Base-by-base conservation (phyloP, 768 basidiomycete genomes). In the Mycena crocata region DNA sequence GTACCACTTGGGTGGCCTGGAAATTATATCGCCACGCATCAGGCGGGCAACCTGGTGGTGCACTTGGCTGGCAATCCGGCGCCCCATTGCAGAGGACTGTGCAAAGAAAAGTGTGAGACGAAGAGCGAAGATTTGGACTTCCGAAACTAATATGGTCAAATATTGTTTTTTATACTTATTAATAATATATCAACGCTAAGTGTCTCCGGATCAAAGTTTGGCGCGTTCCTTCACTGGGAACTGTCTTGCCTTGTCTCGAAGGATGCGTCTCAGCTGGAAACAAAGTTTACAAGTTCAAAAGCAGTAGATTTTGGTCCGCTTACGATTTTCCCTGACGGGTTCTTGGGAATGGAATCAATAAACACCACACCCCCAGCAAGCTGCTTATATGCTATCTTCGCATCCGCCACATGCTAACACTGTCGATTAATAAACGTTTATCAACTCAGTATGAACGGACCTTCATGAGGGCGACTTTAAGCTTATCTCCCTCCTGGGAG, bases 1-100 rank as follows among this genome's bases (percentile, higher is more conserved):
- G 74, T 87, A 94, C 95, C 95, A 97, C 50, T 84, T 84, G 60
- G 96, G 95, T 74, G 90, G 87, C 19, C 83, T 76, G 71, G 84
- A 83, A 44, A 94, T 79, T 72, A 86, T 86, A 50, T 86, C 82
- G 48, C 86, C 88, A 40, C 88, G 88, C 77, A 95, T 85, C 48
- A 97, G 84, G 66, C 95, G 90, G 32, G 93, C 90, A 49, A 92
- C 91, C 63, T 93, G 90, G 78, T 93, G 89, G 81, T 96, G 96
- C 26, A 97, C 95, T 76, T 97, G 94, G 65, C 87, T 88, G 35
- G 95, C 91, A 72, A 96, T 86, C 72, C 93, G 84, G 65, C 93
- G 88, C 39, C 90, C 90, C 93, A 94, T 94, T 34, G 52, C 67
- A 34, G 37, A 46, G 39, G 54, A 35, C 34, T 17, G 39, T 32